phyloP scores from a whole-genome alignment of 768 basidiomycete species.

The Rhizopogon vinicolor region DNA sequence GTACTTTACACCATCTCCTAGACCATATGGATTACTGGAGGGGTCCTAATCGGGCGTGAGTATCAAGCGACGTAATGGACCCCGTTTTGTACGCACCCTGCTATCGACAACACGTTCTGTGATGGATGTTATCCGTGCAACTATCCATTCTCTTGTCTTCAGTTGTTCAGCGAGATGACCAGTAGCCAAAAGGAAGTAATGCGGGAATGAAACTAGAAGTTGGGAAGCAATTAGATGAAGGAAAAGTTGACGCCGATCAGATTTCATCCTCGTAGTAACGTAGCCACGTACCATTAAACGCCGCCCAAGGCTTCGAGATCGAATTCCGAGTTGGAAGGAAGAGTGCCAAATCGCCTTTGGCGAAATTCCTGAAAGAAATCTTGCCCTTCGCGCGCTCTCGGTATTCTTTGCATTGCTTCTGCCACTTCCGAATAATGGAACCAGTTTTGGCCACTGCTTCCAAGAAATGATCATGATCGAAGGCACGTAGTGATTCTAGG shows the following conservation, averaged over 20 bases:
- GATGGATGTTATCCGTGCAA: slow-evolving; percentile 86
- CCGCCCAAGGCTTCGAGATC: slow-evolving; percentile 93
- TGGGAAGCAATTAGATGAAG: slow-evolving; percentile 21
- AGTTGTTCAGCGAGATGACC: slow-evolving; percentile 85
- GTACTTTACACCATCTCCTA: slow-evolving; percentile 87
- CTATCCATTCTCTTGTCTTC: slow-evolving; percentile 91
- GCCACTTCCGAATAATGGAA: slow-evolving; percentile 92
- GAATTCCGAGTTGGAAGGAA: slow-evolving; percentile 96
- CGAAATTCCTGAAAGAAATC: slow-evolving; percentile 93
- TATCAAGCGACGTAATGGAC: not conserved
- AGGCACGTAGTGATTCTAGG: slow-evolving; percentile 63
- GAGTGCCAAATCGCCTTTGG: slow-evolving; percentile 91
- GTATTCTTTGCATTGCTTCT: slow-evolving; percentile 95
- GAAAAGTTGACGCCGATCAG: slow-evolving; percentile 1
- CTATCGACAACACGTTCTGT: slow-evolving; percentile 80
- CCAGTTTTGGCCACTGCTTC: slow-evolving; percentile 79
- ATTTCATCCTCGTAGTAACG: not conserved
- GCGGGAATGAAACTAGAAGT: slow-evolving; percentile 83
- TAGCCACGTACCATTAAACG: slow-evolving; percentile 80
- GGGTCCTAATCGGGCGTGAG: slow-evolving; percentile 51
- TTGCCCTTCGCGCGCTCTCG: slow-evolving; percentile 94
- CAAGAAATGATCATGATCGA: slow-evolving; percentile 82
- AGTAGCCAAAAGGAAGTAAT: slow-evolving; percentile 92
- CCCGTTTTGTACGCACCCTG: slow-evolving; percentile 43
- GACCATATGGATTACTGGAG: slow-evolving; percentile 81